Conservation (phyloP, 345 rosid genomes). For the Citropsis articulata region DNA sequence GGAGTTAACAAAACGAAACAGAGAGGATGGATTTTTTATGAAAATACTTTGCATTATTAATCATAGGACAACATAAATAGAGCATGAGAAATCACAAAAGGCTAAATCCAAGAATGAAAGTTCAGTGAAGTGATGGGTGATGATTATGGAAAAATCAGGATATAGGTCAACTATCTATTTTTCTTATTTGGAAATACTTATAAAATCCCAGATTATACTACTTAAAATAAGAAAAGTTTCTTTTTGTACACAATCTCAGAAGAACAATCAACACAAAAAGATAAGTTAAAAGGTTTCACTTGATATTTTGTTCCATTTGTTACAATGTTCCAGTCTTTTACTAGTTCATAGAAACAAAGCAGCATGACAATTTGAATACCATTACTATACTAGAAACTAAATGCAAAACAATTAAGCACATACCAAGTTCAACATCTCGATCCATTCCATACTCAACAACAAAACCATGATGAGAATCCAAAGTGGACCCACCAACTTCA, state of each 20-base stretch:
- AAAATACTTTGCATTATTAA: not conserved
- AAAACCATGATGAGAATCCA: slow-evolving; percentile 98
- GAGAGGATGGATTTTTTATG: not conserved
- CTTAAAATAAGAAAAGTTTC: not conserved
- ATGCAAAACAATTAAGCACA: slow-evolving; percentile 21
- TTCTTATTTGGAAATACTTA: not conserved
- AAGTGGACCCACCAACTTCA: slow-evolving; percentile 73
- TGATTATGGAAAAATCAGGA: not conserved
- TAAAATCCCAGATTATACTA: not conserved
- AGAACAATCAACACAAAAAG: not conserved
- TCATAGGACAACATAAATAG: not conserved
- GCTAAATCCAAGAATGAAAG: not conserved
- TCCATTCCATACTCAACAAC: slow-evolving; percentile 91
- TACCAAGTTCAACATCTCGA: slow-evolving; percentile 90
- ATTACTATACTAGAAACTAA: not conserved
- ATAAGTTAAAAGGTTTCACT: not conserved
- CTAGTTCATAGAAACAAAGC: not conserved
- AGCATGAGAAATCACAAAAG: not conserved
- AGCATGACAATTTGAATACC: not conserved
- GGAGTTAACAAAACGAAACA: not conserved
- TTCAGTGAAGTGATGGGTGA: not conserved
- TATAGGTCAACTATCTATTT: not conserved
- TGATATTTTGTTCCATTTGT: not conserved
- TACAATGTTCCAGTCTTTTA: slow-evolving; percentile 1
- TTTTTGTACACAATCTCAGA: not conserved